Evolutionary conservation across 2,329 filamentous ascomycete genomes (phyloP).

Genomic region (Rutstroemia sp.): DNA sequence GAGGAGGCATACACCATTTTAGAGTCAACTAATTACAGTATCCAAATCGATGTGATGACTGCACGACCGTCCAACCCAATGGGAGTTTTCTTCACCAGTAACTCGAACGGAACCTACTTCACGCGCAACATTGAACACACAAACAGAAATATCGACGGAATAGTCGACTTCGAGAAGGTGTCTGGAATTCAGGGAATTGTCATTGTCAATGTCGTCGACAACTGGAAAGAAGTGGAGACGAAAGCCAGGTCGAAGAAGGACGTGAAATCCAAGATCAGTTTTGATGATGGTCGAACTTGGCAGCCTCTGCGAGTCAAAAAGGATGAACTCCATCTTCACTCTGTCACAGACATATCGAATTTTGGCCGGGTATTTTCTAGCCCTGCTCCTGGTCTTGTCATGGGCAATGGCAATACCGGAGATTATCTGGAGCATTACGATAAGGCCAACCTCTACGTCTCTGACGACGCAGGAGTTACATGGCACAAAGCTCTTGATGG

Average conservation of each 20-base stretch:
- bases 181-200: conserved; percentile 87
- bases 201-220: conserved; percentile 81
- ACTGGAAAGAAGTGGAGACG: conserved; percentile 67
- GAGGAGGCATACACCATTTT: conserved; percentile 89
- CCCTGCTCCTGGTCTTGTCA: conserved; percentile 83
- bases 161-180: conserved; percentile 94
- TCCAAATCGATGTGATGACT: conserved; percentile 90
- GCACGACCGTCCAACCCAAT: conserved; percentile 58
- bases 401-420: conserved; percentile 90
- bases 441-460: conserved; percentile 77
- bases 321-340: conserved; percentile 75
- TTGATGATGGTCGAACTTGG: conserved; percentile 90
- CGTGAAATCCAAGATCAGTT: conserved; percentile 76
- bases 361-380: conserved; percentile 86
- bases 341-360: conserved; percentile 78
- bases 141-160: conserved; percentile 68
- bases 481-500: conserved; percentile 72
- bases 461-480: conserved; percentile 79
- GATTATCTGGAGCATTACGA: conserved; percentile 61
- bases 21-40: conserved; percentile 95
- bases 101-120: conserved; percentile 96
- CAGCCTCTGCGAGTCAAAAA: conserved; percentile 60
- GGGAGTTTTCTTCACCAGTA: conserved; percentile 89
- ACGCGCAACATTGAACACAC: conserved; percentile 87
- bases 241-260: conserved; percentile 50